Base-by-base conservation (phyloP, 768 basidiomycete species). In the Pseudohyphozyma bogoriensis region DNA sequence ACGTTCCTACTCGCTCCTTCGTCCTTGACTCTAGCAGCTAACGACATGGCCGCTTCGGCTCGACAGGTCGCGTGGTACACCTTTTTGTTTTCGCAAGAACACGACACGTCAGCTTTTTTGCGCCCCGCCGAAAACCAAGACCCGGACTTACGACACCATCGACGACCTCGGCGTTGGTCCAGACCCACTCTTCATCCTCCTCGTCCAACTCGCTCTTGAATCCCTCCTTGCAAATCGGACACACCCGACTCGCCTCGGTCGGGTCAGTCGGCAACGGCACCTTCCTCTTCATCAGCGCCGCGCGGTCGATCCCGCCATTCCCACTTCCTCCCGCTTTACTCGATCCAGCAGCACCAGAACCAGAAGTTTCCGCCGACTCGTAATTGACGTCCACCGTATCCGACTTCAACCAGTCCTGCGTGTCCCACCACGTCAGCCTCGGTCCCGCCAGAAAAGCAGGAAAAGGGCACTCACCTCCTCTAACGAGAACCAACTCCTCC, bases 181-280 rank as follows among this genome's bases (percentile, higher is more conserved):
- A 99, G 16, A 95, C 86, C 92, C 92, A 97, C 62, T 95, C 93
- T 76, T 96, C 93, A 62, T 92, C 90, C 51, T 95, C 92, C 72
- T 96, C 90, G 58, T 84, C 74, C 72, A 87, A 97, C 77, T 95
- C 93, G 66, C 84, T 82, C 78, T 89, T 87, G 73, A 96, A 79
- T 58, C 73, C 74, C 74, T 99, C 93, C 78, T 93, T 95, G 82
- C 95, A 99, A 68, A 99, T 87, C 29, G 91, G 90, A 78, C 93
- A 99, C 29, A 81, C 77, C 70, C 84, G 85, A 72, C 58, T 61
- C 13, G 64, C 50, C 12, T 90, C 89, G 75, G 87, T 85, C 65
- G 86, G 87, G n/a, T 72, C 72, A 0, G 64, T 39, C 3, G 91
- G 91, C 40, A 93, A 87, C 68, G 88, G 82, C 67, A 97, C 86